A percentile compares a stretch with the other conserved stretches of the same genome.
Evolutionary conservation across 345 rosid genomes (phyloP).

Genomic region (Ailanthus altissimus): DNA sequence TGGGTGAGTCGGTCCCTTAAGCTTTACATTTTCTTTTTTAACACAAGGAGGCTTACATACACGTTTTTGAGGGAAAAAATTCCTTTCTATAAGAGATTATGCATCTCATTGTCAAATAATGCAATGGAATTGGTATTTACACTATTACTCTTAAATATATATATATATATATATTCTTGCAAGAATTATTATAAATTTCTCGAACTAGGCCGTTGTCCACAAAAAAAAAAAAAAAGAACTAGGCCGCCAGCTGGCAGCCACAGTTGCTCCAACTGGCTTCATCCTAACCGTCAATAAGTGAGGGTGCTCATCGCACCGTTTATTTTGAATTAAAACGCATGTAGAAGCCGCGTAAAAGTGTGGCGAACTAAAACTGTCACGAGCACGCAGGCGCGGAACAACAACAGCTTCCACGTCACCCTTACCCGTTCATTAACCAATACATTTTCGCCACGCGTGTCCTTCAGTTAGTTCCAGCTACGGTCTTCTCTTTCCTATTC

Average conservation of each 20-base stretch:
- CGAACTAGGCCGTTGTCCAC: too few species aligned
- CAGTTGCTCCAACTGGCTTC: not conserved
- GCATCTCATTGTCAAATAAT: too few species aligned
- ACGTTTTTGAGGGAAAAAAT: too few species aligned
- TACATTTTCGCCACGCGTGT: conserved; percentile 5
- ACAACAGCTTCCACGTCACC: conserved; percentile 8
- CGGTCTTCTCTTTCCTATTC: not conserved
- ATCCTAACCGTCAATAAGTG: not conserved
- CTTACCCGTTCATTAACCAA: not conserved
- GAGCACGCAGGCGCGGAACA: conserved; percentile 2
- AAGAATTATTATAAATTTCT: too few species aligned
- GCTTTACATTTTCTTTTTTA: too few species aligned
- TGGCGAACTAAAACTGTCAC: conserved; percentile 12
- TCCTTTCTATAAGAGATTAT: too few species aligned
- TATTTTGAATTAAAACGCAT: not conserved
- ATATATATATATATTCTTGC: too few species aligned
- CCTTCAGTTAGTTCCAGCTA: not conserved
- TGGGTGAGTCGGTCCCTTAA: too few species aligned
- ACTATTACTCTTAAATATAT: too few species aligned
- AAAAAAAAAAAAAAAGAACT: too few species aligned
- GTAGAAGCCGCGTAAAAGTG: not conserved
- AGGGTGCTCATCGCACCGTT: not conserved
- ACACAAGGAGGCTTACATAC: too few species aligned
- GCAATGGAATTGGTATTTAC: too few species aligned
- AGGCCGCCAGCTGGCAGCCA: conserved; percentile 6